A percentile compares a stretch with the other conserved stretches of the same genome.
Conservation (phyloP, 2,329 filamentous ascomycete genomes). For the Coniochaeta ligniaria region DNA sequence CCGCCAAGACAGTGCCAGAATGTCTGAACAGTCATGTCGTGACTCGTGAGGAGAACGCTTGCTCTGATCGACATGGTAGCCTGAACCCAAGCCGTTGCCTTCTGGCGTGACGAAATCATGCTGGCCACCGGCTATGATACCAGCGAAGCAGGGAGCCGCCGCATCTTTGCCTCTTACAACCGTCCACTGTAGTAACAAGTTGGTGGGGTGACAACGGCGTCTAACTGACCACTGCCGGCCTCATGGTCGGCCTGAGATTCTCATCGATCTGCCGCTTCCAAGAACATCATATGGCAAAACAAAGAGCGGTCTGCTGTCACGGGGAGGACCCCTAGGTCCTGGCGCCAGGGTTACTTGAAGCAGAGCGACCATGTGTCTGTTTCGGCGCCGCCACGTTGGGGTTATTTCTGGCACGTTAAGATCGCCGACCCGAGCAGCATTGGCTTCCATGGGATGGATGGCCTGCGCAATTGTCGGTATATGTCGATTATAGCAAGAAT, state of each 20-base stretch:
- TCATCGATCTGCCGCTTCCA: neutral
- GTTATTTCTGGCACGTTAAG: conserved; percentile 1
- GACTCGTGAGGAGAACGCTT: neutral
- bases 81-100: neutral
- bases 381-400: neutral
- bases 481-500: neutral
- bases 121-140: neutral
- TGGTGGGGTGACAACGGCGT: neutral
- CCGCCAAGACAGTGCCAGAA: neutral
- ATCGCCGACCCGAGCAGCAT: neutral
- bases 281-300: neutral
- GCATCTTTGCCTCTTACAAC: neutral
- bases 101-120: neutral
- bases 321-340: neutral
- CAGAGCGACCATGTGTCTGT: neutral
- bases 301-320: neutral
- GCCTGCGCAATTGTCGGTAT: neutral
- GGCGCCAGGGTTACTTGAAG: neutral
- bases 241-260: neutral
- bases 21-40: neutral
- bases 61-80: neutral
- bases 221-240: neutral
- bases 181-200: neutral
- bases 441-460: neutral
- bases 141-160: neutral